Base-by-base conservation (phyloP, 768 basidiomycete genomes). In the Suillus bovinus region DNA sequence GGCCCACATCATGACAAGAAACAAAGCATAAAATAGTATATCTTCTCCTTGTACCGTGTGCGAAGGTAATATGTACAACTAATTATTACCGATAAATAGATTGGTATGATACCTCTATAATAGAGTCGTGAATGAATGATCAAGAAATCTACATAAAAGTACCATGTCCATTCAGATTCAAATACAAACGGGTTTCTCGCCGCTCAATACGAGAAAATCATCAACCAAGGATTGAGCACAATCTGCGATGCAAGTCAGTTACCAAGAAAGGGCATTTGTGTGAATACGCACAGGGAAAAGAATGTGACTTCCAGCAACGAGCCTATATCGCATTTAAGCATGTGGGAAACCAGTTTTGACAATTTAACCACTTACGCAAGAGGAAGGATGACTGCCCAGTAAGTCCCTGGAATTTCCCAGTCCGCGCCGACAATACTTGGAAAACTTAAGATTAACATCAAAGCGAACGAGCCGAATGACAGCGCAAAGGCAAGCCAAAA, bases 171-270 rank as follows among this genome's bases (percentile, higher is more conserved):
- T 27, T 20, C 17, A 2, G 5, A 29, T 31, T 1, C 9, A 14
- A 55, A 27, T 2, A 38, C 24, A 38, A 38, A 17, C 17, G 6
- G 10, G 22, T 16, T 34, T 34, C n/a, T 16, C 33, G 16, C 24
- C 31, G 24, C 56, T 75, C 61, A 73, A 27, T 84, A 85, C 0
- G 86, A 88, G 76, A 93, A 94, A 50, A 93, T 90, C 89, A 93
- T 91, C 59, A 94, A 77, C 89, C 89, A 92, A 1, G 92, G 94
- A 67, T 95, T 95, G 46, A 95, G 82, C 22, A 93, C 86, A 60
- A 96, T 89, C 82, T 90, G 67, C 31, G 44, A 33, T n/a, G 17
- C 33, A 33, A 57, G 41, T 24, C 34, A 66, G 62, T 27, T n/a
- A 59, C 47, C 29, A 8, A 59, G 9, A 20, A 56, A 27, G 24